A percentile compares a stretch with the other conserved stretches of the same genome.
phyloP scores from a whole-genome alignment of 2,329 filamentous ascomycete species.

The Neonectria hederae region DNA sequence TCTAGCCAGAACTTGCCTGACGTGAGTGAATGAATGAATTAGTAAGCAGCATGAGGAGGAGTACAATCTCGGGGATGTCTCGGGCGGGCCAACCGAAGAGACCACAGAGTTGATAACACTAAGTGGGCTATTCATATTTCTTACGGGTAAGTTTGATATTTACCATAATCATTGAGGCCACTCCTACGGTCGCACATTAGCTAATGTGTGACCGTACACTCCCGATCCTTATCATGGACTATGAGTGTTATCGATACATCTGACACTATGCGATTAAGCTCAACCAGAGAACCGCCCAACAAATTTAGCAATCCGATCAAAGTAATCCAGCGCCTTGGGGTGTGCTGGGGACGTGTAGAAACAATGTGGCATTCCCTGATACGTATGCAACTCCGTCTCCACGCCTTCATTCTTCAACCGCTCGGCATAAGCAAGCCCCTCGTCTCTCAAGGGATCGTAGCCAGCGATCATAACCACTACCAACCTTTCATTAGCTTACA shows the following conservation, averaged over 20 bases:
- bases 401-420: constrained; percentile 46
- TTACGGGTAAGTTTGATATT: not conserved
- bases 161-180: not conserved
- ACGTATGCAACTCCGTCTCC: constrained; percentile 45
- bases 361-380: constrained; percentile 49
- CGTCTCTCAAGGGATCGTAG: constrained; percentile 50
- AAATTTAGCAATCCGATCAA: constrained; percentile 15
- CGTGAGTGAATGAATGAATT: not conserved
- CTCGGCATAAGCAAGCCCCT: constrained; percentile 51
- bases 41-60: not conserved
- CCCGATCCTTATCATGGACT: not conserved
- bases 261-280: not conserved
- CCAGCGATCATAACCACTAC: constrained; percentile 50
- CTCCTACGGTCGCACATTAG: too few relatives aligned
- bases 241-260: not conserved
- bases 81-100: not conserved
- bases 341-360: constrained; percentile 37
- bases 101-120: not conserved
- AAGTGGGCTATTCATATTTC: not conserved
- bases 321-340: constrained; percentile 27
- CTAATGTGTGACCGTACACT: too few relatives aligned
- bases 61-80: not conserved
- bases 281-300: constrained; percentile 9
- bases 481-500: not conserved
- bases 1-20: not conserved